Percentiles rank a stretch among this genome's conserved stretches.
Conservation (phyloP, 2,329 filamentous ascomycete species). For the Neonectria faginata region DNA sequence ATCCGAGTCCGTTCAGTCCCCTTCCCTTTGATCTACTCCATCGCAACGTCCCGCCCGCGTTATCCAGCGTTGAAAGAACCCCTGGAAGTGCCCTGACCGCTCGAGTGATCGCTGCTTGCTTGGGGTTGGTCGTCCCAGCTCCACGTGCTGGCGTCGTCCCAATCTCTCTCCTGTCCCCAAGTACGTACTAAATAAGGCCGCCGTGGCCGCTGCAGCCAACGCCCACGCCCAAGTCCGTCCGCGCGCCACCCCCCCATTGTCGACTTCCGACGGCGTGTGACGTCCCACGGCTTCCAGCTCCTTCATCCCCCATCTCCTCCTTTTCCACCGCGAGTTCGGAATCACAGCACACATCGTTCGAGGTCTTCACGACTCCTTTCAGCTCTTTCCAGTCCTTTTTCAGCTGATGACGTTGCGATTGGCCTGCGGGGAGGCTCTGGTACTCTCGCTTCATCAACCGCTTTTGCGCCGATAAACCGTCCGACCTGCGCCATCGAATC, state of each 20-base stretch:
- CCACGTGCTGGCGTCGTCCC: conserved; percentile 40
- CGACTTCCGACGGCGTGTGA: conserved; percentile 28
- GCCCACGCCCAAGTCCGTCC: conserved; percentile 6
- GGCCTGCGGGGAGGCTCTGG: conserved; percentile 35
- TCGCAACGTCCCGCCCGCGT: neutral
- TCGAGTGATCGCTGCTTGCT: conserved; percentile 40
- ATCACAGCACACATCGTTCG: conserved; percentile 28
- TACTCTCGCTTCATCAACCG: conserved; percentile 36
- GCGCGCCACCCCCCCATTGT: conserved; percentile 19
- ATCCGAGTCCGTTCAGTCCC: conserved; percentile 16
- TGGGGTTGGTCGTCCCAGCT: conserved; percentile 40
- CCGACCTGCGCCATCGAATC: conserved; percentile 25
- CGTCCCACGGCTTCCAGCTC: conserved; percentile 33
- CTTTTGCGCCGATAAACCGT: conserved; percentile 37
- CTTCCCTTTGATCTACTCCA: neutral
- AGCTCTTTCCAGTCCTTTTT: conserved; percentile 3
- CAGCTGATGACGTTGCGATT: conserved; percentile 45
- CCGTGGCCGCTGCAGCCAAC: conserved; percentile 30
- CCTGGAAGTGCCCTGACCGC: conserved; percentile 5
- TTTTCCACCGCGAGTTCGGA: conserved; percentile 21
- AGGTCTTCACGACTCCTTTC: conserved; percentile 12
- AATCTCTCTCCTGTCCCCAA: conserved; percentile 39
- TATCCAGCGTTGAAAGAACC: neutral
- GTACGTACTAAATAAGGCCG: conserved; percentile 20
- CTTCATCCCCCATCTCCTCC: conserved; percentile 10